Conservation (phyloP, 2,329 filamentous ascomycete species). For the Penicillium sp. region DNA sequence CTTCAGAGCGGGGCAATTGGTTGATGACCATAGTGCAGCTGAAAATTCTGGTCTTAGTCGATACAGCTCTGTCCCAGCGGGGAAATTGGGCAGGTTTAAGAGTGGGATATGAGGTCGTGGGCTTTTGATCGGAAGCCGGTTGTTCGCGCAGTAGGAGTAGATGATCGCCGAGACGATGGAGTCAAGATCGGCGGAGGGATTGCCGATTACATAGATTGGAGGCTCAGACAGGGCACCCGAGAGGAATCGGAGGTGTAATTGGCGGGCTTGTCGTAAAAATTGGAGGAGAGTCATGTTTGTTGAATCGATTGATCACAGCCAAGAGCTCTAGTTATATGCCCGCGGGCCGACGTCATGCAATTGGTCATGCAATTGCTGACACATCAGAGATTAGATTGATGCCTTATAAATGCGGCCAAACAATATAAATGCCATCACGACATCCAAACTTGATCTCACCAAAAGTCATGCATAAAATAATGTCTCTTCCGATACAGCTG, state of each 20-base stretch:
- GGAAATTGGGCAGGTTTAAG: slow-evolving; percentile 55
- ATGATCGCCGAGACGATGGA: slow-evolving; percentile 62
- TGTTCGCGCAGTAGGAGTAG: slow-evolving; percentile 59
- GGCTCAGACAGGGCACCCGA: slow-evolving; percentile 23
- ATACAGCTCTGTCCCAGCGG: slow-evolving; percentile 49
- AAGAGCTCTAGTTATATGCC: no score
- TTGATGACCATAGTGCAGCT: slow-evolving; percentile 55
- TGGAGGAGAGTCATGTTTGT: slow-evolving; percentile 33
- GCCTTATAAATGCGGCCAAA: neutral
- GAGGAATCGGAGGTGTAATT: slow-evolving; percentile 31
- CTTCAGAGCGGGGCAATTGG: slow-evolving; percentile 19
- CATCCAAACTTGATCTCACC: neutral
- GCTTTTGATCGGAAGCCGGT: slow-evolving; percentile 41
- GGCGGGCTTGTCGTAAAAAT: slow-evolving; percentile 38
- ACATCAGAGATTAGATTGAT: neutral
- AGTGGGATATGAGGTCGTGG: slow-evolving; percentile 56
- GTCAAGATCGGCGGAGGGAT: slow-evolving; percentile 58
- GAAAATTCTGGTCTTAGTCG: slow-evolving; percentile 59
- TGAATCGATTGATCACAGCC: neutral
- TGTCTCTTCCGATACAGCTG: slow-evolving; percentile 13
- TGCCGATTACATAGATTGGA: slow-evolving; percentile 45
- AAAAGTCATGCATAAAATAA: neutral
- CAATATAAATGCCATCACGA: neutral
- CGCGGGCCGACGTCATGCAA: slow-evolving; percentile 1
- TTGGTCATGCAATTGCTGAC: slow-evolving; percentile 8